Evolutionary conservation across 257 asterid species (phyloP).

Genomic region (Ligustrum vulgare): DNA sequence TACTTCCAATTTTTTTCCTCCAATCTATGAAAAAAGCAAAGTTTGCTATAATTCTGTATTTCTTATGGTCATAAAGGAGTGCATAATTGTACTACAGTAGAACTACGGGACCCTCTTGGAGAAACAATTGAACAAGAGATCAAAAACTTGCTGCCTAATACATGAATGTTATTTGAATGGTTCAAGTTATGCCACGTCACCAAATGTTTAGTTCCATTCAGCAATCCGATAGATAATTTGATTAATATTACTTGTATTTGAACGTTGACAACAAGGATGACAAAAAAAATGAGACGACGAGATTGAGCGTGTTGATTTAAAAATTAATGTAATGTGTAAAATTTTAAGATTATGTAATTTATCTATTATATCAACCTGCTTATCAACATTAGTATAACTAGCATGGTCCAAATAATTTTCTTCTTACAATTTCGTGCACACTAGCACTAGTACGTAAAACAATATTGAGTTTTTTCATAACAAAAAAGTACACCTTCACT

Average conservation of each 20-base stretch:
- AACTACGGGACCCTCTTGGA: slow-evolving; percentile 19
- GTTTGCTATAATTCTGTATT: slow-evolving; percentile 1
- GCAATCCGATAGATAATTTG: slow-evolving; percentile 19
- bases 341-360: too few species aligned
- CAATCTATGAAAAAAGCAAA: background rate
- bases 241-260: too few species aligned
- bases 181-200: slow-evolving; percentile 26
- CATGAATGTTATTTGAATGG: slow-evolving; percentile 36
- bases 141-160: slow-evolving; percentile 15
- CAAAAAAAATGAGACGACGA: too few species aligned
- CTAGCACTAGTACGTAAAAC: background rate
- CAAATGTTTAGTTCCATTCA: slow-evolving; percentile 23
- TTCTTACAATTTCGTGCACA: background rate
- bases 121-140: background rate
- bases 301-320: too few species aligned
- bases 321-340: too few species aligned
- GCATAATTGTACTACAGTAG: slow-evolving; percentile 16
- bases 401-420: too few species aligned
- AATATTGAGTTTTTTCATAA: background rate
- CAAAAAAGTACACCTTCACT: background rate
- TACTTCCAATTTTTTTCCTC: background rate
- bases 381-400: too few species aligned
- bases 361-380: too few species aligned
- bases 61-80: slow-evolving; percentile 20
- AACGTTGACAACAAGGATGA: too few species aligned